phyloP scores from a whole-genome alignment of 352 stramenopile genomes.

The Phytopythium mirpurense region DNA sequence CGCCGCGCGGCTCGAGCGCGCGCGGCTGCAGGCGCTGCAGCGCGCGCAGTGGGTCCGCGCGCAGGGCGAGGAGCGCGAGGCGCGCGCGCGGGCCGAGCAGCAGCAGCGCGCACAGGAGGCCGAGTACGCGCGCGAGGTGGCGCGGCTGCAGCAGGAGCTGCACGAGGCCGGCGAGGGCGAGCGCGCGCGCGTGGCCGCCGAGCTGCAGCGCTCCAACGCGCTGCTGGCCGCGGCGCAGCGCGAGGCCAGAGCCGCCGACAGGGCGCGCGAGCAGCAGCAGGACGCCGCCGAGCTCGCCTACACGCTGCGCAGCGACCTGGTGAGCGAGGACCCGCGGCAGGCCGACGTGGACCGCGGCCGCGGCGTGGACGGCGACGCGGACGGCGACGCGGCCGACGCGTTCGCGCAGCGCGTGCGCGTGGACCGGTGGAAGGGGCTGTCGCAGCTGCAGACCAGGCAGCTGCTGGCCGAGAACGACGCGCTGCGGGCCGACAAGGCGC shows the following conservation, averaged over 20 bases:
- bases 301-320: slow-evolving; percentile 50
- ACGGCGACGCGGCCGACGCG: slow-evolving; percentile 14
- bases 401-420: slow-evolving; percentile 60
- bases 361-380: background rate
- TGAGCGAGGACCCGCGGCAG: slow-evolving; percentile 68
- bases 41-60: slow-evolving; percentile 62
- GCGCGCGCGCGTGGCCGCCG: slow-evolving; percentile 32
- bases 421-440: slow-evolving; percentile 80
- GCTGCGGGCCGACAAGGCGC: slow-evolving; percentile 44
- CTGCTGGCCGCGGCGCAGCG: slow-evolving; percentile 37
- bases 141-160: slow-evolving; percentile 47
- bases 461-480: slow-evolving; percentile 58
- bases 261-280: slow-evolving; percentile 38
- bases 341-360: slow-evolving; percentile 11
- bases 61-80: slow-evolving; percentile 43
- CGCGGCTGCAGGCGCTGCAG: slow-evolving; percentile 61
- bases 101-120: slow-evolving; percentile 36
- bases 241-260: slow-evolving; percentile 25
- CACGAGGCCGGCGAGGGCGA: slow-evolving; percentile 51
- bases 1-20: slow-evolving; percentile 38
- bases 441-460: slow-evolving; percentile 42
- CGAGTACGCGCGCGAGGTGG: slow-evolving; percentile 47
- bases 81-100: slow-evolving; percentile 32
- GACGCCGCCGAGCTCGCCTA: slow-evolving; percentile 56
- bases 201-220: slow-evolving; percentile 57